Evolutionary conservation across 306 rosid genomes (phyloP), one percentile per base, ranked within the genome.

Genomic region (Prunus armeniaca): DNA sequence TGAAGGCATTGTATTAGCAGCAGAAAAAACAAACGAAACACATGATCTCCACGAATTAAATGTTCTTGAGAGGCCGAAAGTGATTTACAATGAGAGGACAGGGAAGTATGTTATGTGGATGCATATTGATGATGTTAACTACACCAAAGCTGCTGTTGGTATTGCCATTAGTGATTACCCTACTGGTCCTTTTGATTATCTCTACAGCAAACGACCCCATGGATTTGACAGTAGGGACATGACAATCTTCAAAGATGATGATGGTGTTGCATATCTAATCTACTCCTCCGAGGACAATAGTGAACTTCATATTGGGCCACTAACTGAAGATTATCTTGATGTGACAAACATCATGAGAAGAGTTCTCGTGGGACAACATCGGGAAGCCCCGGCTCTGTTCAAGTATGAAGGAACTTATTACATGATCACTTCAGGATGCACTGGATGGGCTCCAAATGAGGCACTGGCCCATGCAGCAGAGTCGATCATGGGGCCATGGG

Each of bases 321-420:
- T 96, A 18, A 91, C 94, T 0, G 83, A 81, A 34, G 93, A 92
- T 85, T 96, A 91, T 90, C 96, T 91, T 70, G 87, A 91, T 6
- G 89, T 89, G 66, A 86, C 93, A 14, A 75, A 89, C 1, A 65
- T 77, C 0, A 20, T 88, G 89, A 86, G 86, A 80, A 87, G 96
- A 76, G 72, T 93, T 78, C 96, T 96, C 12, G 87, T 96, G 15
- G 99, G 96, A 78, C 98, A 93, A 54, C 98, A 85, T 65, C 83
- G 99, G 77, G 99, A 96, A 91, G 98, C 99, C n/a, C 99, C 99
- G 0, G 98, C 97, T 28, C 14, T 96, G 66, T 92, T 96, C 90
- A 96, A 96, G 88, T 82, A 91, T 77, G 85, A 72, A 55, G 94
- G 93, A 32, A 93, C 98, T 74, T 92, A 96, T 82, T 96, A 96